These are phyloP conservation scores for Colletotrichum sp. DNA, from an alignment of 2,329 filamentous ascomycete species.

Conservation along the genomic window DNA sequence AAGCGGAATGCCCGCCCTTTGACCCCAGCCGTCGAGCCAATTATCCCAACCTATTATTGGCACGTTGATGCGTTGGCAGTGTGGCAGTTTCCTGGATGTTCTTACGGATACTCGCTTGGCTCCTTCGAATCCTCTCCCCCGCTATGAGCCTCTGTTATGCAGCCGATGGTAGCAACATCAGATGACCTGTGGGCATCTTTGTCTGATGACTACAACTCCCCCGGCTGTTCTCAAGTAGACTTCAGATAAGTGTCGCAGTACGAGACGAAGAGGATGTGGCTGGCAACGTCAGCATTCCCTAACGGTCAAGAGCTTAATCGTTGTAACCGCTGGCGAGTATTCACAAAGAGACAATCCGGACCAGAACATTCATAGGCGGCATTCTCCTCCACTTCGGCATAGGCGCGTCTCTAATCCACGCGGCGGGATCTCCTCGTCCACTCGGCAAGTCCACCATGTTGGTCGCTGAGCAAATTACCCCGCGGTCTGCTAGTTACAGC, in stretches of 20 bases:
- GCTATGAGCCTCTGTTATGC: background rate
- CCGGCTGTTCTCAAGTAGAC: background rate
- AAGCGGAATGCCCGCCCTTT: conserved; percentile 4
- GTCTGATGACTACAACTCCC: background rate
- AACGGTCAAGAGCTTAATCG: background rate
- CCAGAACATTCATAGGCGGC: background rate
- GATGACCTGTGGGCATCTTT: background rate
- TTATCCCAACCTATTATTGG: background rate
- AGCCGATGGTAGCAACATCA: background rate
- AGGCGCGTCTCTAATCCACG: background rate
- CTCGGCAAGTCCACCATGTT: background rate
- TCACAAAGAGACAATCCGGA: background rate
- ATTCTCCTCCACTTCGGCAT: background rate
- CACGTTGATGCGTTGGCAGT: conserved; percentile 12
- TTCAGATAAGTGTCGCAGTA: background rate
- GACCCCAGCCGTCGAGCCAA: background rate
- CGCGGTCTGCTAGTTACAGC: background rate
- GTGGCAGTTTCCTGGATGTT: background rate
- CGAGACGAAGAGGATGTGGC: background rate
- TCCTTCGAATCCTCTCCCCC: background rate
- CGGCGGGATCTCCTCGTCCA: background rate
- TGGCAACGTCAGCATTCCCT: background rate
- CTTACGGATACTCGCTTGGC: background rate
- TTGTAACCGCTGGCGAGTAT: background rate
- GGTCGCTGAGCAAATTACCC: background rate